Evolutionary conservation across 2,329 filamentous ascomycete species (phyloP).

Genomic region (Cladophialophora immunda): DNA sequence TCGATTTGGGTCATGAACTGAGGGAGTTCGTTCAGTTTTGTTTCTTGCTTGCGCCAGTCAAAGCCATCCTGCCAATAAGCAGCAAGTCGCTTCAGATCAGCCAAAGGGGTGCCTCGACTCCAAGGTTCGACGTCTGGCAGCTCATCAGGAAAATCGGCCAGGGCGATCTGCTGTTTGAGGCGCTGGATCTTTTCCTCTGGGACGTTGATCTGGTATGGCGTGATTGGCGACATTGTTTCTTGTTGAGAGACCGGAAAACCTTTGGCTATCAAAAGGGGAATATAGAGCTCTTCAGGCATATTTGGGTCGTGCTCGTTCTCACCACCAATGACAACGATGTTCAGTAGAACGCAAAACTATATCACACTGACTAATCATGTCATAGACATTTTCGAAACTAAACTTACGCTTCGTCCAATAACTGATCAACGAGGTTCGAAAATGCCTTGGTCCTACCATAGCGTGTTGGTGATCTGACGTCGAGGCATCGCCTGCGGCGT

Average conservation of each 20-base stretch:
- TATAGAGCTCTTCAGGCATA: too few relatives aligned
- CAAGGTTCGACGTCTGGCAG: constrained; percentile 54
- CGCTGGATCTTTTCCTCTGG: constrained; percentile 60
- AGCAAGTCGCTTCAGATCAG: constrained; percentile 68
- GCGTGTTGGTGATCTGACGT: too few relatives aligned
- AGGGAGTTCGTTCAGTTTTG: constrained; percentile 64
- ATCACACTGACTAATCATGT: too few relatives aligned
- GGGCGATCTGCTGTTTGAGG: constrained; percentile 63
- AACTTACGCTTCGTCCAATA: background rate
- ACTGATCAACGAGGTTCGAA: too few relatives aligned
- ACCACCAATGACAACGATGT: background rate
- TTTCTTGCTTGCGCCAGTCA: constrained; percentile 64
- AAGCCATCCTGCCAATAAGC: constrained; percentile 64
- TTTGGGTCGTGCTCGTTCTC: too few relatives aligned
- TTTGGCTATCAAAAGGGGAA: too few relatives aligned
- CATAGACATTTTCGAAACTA: too few relatives aligned
- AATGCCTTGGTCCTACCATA: too few relatives aligned
- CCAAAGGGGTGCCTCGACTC: constrained; percentile 67
- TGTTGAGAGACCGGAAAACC: background rate
- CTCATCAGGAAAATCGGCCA: constrained; percentile 59
- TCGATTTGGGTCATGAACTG: constrained; percentile 60
- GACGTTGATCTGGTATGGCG: constrained; percentile 60
- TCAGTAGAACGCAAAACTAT: background rate
- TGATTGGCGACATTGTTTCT: constrained; percentile 17
- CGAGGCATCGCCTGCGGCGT: background rate